Base-by-base conservation (phyloP, 1,139 yeast species). In the Sugiyamaella novakii region DNA sequence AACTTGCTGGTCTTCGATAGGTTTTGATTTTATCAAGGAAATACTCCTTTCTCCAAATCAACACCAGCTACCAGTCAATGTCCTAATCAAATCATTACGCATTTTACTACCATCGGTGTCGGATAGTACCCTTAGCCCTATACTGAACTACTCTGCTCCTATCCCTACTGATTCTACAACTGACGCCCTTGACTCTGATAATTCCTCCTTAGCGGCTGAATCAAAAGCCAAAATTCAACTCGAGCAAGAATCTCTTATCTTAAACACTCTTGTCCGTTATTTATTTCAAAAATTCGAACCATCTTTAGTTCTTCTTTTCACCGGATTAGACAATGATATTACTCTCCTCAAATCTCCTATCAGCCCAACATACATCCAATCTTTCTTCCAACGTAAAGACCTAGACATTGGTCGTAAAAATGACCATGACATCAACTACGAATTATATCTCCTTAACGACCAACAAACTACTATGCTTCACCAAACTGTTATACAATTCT, bases 1-100 rank as follows among this genome's bases (percentile, higher is more conserved):
- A 11, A 31, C 41, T 10, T 52, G 55, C 37, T 56, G 59, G 59
- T 43, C 54, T 5, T 21, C 31, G 1, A 46, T 56, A 5, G 21
- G 28, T 18, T 36, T 40, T 11, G 52, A 47, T 12, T 43, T 53
- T 14, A 15, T 49, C 25, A 35, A 31, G 22, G 37, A 45, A 15
- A 28, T 54, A 15, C 47, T 57, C 35, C 29, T 39, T 3, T 39
- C 43, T 4, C 43, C 43, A 14, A 19, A 39, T 29, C 46, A 46
- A 28, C 46, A 51, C 35, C 22, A 34, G 30, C 25, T 49, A 21
- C 44, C 55, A 17, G 21, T 46, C 22, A 49, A 46, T 33, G 18
- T 50, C n/a, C 43, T 46, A 1, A 22, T 34, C 15, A 52, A 49
- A 27, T 38, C 54, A 2, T 15, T 47, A 27, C 28, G 42, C 7